Evolutionary conservation across 371 early-diverging fungal genomes (phyloP), one percentile per base, ranked within the genome.

Genomic region (Mortierella sp.): DNA sequence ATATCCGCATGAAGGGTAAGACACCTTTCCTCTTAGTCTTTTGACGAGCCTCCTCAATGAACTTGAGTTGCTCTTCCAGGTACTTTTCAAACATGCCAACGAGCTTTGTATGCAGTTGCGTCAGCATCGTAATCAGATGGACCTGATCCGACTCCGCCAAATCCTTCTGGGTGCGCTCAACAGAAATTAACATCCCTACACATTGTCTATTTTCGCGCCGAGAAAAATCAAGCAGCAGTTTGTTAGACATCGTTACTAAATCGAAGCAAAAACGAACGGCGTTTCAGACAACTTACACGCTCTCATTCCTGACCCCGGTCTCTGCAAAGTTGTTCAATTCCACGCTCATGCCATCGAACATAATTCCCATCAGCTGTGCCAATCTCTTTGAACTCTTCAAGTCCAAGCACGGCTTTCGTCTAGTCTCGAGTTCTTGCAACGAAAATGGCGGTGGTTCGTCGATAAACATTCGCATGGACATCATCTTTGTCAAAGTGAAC

Each of bases 1-100:
- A 97, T 7, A 92, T 93, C 5, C 91, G 86, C 50, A 97, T 89
- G 68, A 92, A 94, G 0, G 93, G 87, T 17, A 97, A 83, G 24
- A 96, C 92, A 19, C 99, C 98, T 49, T 84, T 87, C 8, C 97
- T 87, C 75, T 95, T 95, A 39, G 90, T 85, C 28, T 88, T 93
- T 47, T 95, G 88, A 72, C 96, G 94, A 6, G 93, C 94, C 24
- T 96, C 96, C 52, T 98, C 97, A 62, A 98, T 95, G 19, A 88
- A 85, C 60, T 89, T 89, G 34, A 96, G 81, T 80, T 97, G 97
- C 39, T 96, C 97, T 12, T 90, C 88, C 51, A 95, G 82, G 80
- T 93, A 95, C 56, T 84, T 87, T 28, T 92, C 92, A 82, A 96
- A 96, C 64, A 90, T 87, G 14, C 82, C 70, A 11, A 79, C 84